phyloP scores from a whole-genome alignment of 176 grass and related monocot genomes.

The Ampelocalamus luodianensis region DNA sequence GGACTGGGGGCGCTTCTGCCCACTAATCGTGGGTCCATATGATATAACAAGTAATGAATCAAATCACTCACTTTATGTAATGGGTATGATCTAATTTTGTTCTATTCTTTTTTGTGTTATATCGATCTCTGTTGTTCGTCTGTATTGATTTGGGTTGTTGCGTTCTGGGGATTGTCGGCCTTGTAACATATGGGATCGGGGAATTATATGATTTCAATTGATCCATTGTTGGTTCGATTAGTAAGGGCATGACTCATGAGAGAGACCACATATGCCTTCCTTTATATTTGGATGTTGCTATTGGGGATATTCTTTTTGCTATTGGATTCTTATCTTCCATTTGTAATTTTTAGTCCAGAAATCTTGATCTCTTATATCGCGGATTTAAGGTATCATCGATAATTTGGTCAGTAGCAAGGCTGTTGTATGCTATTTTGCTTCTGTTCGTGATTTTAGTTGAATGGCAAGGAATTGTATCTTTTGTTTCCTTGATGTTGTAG shows the following conservation, averaged over 20 bases:
- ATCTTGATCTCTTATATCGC: neutral
- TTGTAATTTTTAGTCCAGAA: neutral
- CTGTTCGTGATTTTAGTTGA: neutral
- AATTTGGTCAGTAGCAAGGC: neutral
- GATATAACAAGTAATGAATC: slow-evolving; percentile 4
- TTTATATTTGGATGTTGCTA: neutral
- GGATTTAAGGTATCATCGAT: neutral
- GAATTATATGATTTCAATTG: neutral
- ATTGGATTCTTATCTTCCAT: too few species aligned
- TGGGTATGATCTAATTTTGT: neutral
- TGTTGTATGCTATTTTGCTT: neutral
- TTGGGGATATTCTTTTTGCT: too few species aligned
- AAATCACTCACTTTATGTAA: too few species aligned
- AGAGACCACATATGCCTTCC: neutral
- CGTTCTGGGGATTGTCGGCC: neutral
- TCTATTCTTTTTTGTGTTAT: neutral
- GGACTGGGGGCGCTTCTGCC: neutral
- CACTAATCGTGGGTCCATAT: slow-evolving; percentile 15
- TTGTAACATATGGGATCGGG: neutral
- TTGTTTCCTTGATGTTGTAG: neutral
- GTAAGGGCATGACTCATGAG: neutral
- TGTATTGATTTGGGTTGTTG: neutral
- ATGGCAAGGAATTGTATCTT: neutral
- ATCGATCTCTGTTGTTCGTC: neutral
- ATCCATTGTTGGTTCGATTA: neutral